Evolutionary conservation across 2,329 filamentous ascomycete species (phyloP), one percentile per base, ranked within the genome.

Genomic region (Fusarium falciforme): DNA sequence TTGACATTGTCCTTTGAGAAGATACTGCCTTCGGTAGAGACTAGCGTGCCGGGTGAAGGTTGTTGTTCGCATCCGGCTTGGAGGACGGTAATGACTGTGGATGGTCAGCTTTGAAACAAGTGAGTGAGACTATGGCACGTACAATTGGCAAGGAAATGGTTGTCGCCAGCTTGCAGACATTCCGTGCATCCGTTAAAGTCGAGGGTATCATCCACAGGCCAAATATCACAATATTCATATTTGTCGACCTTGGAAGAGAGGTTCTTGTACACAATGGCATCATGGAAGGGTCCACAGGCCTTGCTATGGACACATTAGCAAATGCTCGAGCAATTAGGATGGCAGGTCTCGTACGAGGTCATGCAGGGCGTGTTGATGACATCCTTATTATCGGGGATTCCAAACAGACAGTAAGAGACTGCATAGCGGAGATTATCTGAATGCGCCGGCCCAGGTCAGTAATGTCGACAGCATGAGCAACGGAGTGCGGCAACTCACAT

Each of bases 361-460:
- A 86, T 80, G 72, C 90, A 89, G 10, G 87, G 88, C 12, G 81
- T 87, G 64, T 83, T 80, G 2, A 79, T 79, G 12, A 83, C 90
- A 76, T 84, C 72, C 2, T 83, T 74, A 63, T 88, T 86, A 33
- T 83, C 80, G 0, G 86, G 86, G 7, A 80, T 79, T 3, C 87
- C 87, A 68, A 85, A 92, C 1, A 92, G 74, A 75, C 90, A 92
- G 74, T 86, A 86, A 2, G 87, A 87, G 2, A 87, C 72, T 7
- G 88, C 84, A 75, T 86, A 91, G 77, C 90, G 85, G 61, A 91
- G 72, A 72, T 92, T 92, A 72, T 91, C 89, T 91, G 42, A 5
- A 49, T 9, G n/a, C 22, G 8, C 31, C 61, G 17, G 10, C 36
- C 36, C 33, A 29, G 7, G 71, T 78, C 31, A 75, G 79, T 67